A percentile compares a stretch with the other conserved stretches of the same genome.
Conservation (phyloP, 495 filamentous ascomycete genomes). For the Neurospora africana region DNA sequence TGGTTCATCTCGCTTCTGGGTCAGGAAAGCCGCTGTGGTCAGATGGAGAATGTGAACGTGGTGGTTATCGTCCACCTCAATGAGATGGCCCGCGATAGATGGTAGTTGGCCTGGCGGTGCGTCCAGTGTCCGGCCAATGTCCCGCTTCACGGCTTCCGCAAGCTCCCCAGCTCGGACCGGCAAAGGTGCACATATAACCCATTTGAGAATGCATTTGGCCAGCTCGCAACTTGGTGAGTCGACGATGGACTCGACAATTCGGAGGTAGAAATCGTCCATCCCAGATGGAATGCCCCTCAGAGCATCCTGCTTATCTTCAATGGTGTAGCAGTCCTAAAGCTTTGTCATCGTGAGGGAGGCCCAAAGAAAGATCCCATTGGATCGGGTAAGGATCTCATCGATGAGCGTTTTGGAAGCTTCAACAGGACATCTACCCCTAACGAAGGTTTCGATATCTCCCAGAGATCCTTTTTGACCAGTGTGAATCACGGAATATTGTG, state of each 20-base stretch:
- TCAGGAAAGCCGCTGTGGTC: conserved; percentile 5
- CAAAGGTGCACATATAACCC: conserved; percentile 5
- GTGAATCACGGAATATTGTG: not conserved
- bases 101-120: not conserved
- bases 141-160: conserved; percentile 3
- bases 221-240: conserved; percentile 2
- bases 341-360: conserved; percentile 8
- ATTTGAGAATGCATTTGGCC: conserved; percentile 6
- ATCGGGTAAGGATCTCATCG: conserved; percentile 4
- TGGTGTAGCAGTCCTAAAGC: conserved; percentile 7
- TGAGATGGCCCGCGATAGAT: conserved; percentile 2
- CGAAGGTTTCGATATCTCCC: conserved; percentile 6
- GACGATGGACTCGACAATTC: not conserved
- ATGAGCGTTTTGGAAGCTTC: conserved; percentile 1
- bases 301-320: conserved; percentile 10
- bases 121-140: conserved; percentile 2
- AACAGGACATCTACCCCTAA: not conserved
- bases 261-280: conserved; percentile 5
- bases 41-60: conserved; percentile 1
- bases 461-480: not conserved
- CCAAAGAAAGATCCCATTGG: conserved; percentile 14
- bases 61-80: not conserved
- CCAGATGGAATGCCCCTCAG: conserved; percentile 4
- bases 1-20: not conserved
- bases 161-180: conserved; percentile 1